Conservation (phyloP, 23 red algal species). For the Gracilariopsis chorda region DNA sequence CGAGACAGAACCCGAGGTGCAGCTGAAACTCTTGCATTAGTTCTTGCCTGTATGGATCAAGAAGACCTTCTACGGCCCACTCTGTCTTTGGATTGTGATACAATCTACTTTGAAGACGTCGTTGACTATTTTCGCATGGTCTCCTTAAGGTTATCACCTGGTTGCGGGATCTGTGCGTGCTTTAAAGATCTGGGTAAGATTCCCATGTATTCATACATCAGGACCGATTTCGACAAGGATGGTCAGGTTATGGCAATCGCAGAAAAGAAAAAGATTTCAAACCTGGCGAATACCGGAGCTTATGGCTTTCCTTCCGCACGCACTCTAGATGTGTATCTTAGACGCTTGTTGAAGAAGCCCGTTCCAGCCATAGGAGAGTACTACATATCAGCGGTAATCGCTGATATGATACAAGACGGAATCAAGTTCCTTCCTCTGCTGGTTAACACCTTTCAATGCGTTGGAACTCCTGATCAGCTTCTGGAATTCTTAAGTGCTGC, state of each 20-base stretch:
- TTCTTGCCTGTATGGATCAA: not conserved
- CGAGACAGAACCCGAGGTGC: slow-evolving; percentile 18
- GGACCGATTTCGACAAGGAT: not conserved
- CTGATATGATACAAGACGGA: slow-evolving; percentile 36
- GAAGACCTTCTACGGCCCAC: slow-evolving; percentile 5
- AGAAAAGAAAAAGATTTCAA: slow-evolving; percentile 41
- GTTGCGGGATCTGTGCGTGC: not conserved
- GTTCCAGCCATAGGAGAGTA: slow-evolving; percentile 25
- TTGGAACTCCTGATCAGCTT: slow-evolving; percentile 41
- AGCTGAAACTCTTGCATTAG: slow-evolving; percentile 23
- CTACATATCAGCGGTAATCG: slow-evolving; percentile 37
- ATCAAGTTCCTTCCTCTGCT: slow-evolving; percentile 7
- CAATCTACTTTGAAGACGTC: slow-evolving; percentile 48
- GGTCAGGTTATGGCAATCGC: slow-evolving; percentile 9
- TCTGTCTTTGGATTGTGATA: slow-evolving; percentile 61
- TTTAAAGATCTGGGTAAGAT: slow-evolving; percentile 23
- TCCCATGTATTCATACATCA: slow-evolving; percentile 53
- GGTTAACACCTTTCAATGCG: slow-evolving; percentile 24
- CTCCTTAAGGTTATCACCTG: not conserved
- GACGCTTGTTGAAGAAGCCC: not conserved
- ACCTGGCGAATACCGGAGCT: slow-evolving; percentile 44
- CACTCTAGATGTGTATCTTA: not conserved
- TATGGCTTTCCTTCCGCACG: slow-evolving; percentile 33
- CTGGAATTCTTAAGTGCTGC: slow-evolving; percentile 11
- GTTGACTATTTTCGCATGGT: slow-evolving; percentile 10